phyloP scores from a whole-genome alignment of 345 rosid genomes.

The Leavenworthia alabamica region DNA sequence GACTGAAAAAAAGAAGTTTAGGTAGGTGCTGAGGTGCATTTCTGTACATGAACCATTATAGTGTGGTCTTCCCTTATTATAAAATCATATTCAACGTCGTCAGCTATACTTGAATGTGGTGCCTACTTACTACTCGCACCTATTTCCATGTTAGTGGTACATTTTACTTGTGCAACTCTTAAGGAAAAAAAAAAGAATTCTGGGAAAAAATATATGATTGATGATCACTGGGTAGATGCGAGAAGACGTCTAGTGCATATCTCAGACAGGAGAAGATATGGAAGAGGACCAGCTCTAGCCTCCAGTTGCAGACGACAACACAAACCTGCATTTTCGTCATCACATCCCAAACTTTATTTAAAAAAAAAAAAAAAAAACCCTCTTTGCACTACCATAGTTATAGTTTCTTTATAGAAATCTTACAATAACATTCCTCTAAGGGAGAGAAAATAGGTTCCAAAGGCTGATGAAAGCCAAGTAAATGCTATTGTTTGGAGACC shows the following conservation, averaged over 20 bases:
- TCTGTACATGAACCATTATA: not conserved
- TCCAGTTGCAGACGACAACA: constrained; percentile 67
- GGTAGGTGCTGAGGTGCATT: not conserved
- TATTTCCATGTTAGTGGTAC: constrained; percentile 18
- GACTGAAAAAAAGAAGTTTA: constrained; percentile 5
- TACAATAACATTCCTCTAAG: constrained; percentile 90
- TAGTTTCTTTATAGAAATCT: constrained; percentile 32
- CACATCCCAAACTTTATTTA: not conserved
- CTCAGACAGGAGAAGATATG: constrained; percentile 80
- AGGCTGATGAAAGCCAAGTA: constrained; percentile 48
- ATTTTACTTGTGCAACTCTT: not conserved
- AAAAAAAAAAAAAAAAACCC: not conserved
- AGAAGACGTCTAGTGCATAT: constrained; percentile 72
- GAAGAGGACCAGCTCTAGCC: constrained; percentile 96
- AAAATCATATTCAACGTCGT: not conserved
- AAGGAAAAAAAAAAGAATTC: not conserved
- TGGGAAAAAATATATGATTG: not conserved
- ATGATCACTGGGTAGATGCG: constrained; percentile 13
- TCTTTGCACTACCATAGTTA: constrained; percentile 1
- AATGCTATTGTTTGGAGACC: constrained; percentile 70
- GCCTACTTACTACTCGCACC: constrained; percentile 8
- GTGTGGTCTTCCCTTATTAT: constrained; percentile 7
- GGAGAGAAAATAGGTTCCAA: constrained; percentile 56
- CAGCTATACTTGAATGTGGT: constrained; percentile 11
- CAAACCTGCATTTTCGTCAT: constrained; percentile 55